Evolutionary conservation across 768 basidiomycete species (phyloP).

Genomic region (Strobilomyces confusus): DNA sequence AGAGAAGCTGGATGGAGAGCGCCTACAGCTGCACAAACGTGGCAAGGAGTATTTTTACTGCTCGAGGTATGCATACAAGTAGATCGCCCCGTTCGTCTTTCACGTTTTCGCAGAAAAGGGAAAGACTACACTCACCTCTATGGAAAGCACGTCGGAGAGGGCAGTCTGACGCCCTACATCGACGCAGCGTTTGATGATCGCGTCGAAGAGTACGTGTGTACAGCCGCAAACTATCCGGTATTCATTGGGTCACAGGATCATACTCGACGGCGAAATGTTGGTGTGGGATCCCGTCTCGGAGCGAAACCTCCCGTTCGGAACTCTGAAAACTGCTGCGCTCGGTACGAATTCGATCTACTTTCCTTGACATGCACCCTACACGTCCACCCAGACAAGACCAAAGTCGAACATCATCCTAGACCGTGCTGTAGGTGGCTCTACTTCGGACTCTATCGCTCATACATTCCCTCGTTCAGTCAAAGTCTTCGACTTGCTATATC

Average conservation of each 20-base stretch:
- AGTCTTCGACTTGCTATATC: conserved; percentile 89
- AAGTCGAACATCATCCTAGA: conserved; percentile 67
- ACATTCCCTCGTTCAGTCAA: conserved; percentile 62
- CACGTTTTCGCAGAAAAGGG: conserved; percentile 57
- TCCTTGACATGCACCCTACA: neutral
- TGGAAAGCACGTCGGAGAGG: conserved; percentile 75
- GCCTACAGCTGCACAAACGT: conserved; percentile 92
- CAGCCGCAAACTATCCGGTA: neutral
- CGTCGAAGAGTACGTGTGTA: conserved; percentile 68
- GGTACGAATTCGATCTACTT: conserved; percentile 41
- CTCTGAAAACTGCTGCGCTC: conserved; percentile 86
- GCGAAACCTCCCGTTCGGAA: conserved; percentile 89
- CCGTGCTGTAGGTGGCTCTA: conserved; percentile 73
- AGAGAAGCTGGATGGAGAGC: conserved; percentile 96
- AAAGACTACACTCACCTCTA: conserved; percentile 92
- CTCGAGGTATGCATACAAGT: conserved; percentile 56
- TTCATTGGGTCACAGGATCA: conserved; percentile 53
- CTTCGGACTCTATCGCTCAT: neutral
- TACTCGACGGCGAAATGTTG: conserved; percentile 97
- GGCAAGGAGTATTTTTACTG: conserved; percentile 91
- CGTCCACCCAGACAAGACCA: conserved; percentile 54
- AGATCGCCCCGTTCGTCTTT: neutral
- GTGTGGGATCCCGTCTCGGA: conserved; percentile 94
- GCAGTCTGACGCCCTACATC: conserved; percentile 87
- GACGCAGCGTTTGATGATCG: conserved; percentile 68